These are phyloP conservation scores for Pythium aristosporum DNA, from an alignment of 352 stramenopile species.

Conservation along the genomic window DNA sequence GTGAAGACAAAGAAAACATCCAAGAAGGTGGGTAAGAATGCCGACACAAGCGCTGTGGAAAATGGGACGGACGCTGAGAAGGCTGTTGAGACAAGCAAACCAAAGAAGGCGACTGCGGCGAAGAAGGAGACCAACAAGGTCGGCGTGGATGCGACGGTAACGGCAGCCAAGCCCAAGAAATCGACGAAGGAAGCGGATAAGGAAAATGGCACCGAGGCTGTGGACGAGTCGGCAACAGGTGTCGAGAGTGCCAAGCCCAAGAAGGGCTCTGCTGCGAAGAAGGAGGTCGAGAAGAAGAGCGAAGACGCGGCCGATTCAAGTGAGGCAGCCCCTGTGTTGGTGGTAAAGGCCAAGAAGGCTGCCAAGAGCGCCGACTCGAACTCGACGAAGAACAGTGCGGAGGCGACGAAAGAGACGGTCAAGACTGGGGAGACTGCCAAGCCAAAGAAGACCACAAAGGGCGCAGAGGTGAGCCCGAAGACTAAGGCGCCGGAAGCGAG, in stretches of 20 bases:
- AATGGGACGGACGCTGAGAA: not conserved
- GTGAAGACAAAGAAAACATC: not conserved
- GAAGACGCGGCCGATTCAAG: not conserved
- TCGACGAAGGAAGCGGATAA: not conserved
- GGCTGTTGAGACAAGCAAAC: too few relatives aligned
- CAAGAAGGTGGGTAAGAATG: not conserved
- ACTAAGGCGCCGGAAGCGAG: slow-evolving; percentile 8
- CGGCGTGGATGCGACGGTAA: not conserved
- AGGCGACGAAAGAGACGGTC: not conserved
- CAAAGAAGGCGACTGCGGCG: too few relatives aligned
- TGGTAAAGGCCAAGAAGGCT: slow-evolving; percentile 9
- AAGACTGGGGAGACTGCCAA: not conserved
- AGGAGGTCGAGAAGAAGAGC: not conserved
- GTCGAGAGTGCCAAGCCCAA: not conserved
- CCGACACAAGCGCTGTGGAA: too few relatives aligned
- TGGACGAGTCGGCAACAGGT: not conserved
- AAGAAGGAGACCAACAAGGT: too few relatives aligned
- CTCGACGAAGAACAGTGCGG: not conserved
- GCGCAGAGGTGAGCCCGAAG: not conserved
- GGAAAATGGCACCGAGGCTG: not conserved
- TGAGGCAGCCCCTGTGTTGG: not conserved
- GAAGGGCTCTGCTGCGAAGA: not conserved
- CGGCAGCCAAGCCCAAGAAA: not conserved
- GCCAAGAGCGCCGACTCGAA: not conserved
- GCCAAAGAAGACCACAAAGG: slow-evolving; percentile 1